Conservation (phyloP, 2,329 filamentous ascomycete species). For the Aspergillus tubingensis region DNA sequence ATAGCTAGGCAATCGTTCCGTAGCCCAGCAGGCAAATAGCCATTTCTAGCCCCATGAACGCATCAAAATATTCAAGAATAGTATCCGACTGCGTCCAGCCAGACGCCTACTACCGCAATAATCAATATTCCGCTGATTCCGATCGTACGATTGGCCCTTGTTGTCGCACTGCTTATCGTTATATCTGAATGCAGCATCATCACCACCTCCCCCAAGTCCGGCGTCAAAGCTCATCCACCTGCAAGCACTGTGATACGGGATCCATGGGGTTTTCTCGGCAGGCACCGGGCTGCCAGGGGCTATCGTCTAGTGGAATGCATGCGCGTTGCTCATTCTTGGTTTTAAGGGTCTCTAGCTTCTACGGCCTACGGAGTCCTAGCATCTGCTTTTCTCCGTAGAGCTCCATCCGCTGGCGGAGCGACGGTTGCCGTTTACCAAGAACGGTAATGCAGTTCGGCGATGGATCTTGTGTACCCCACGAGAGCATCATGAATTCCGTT, state of each 20-base stretch:
- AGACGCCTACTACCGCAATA: neutral
- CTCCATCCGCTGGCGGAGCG: neutral
- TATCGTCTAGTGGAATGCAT: neutral
- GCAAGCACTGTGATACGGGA: neutral
- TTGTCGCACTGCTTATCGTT: slow-evolving; percentile 13
- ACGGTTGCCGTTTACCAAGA: neutral
- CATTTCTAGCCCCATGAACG: neutral
- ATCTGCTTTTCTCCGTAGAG: neutral
- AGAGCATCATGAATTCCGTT: neutral
- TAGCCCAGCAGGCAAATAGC: no score
- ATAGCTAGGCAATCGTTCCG: neutral
- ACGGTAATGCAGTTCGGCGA: neutral
- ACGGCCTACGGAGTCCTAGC: neutral
- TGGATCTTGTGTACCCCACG: neutral
- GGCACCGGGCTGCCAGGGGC: slow-evolving; percentile 3
- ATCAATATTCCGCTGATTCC: slow-evolving; percentile 4
- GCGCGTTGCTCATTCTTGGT: neutral
- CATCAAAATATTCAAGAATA: neutral
- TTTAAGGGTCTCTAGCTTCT: neutral
- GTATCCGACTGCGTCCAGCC: neutral
- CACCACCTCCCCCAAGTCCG: neutral
- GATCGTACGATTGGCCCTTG: slow-evolving; percentile 10
- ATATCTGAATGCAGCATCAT: slow-evolving; percentile 9
- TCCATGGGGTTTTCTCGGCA: slow-evolving; percentile 1
- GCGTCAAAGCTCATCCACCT: neutral